Base-by-base conservation (phyloP, 331 rosid species). In the Rhamnella rubrinervis region DNA sequence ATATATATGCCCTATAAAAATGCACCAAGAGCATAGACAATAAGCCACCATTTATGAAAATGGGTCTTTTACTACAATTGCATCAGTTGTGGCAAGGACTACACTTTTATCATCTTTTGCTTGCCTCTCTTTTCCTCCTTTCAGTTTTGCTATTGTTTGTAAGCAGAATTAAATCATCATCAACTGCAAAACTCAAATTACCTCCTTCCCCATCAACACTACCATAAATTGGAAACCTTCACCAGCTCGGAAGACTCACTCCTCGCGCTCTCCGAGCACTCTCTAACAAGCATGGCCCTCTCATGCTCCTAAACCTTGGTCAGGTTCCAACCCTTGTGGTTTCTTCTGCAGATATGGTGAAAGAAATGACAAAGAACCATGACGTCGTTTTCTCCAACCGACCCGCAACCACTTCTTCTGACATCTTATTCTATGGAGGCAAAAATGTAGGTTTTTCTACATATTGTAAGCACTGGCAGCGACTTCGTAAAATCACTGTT, bases 381-480 rank as follows among this genome's bases (percentile, higher is more conserved):
- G 72, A 68, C 16, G 17, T 55, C 15, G 8, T 17, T 20, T 55
- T 68, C 26, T 10, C 52, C 25, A 19, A 31, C 55, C 23, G 55
- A 2, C 72, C 72, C 7, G 16, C 39, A 51, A 7, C 11, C 11
- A 41, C 40, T 2, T 23, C 18, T 15, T n/a, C 28, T 5, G 12
- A 14, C 2, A 55, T 47, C 17, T 56, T 60, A 6, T 1, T 68
- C 12, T 68, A 57, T 52, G 59, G 47, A 25, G 16, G 0, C 19
- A 41, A 56, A 47, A 66, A 73, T 38, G 18, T 58, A 12, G 59
- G 44, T 2, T 4, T 14, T 6, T 38, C 71, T 3, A 72, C 71
- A 5, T 35, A 56, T 17, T 28, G 71, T 4, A 50, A 73, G n/a
- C 58, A 65, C 18, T 73, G 46, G 67, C 46, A 66, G 57, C 40